Percentiles rank a stretch among this genome's conserved stretches.
Evolutionary conservation across 1,139 yeast species (phyloP).

Genomic region (Diutina scorzettiae): DNA sequence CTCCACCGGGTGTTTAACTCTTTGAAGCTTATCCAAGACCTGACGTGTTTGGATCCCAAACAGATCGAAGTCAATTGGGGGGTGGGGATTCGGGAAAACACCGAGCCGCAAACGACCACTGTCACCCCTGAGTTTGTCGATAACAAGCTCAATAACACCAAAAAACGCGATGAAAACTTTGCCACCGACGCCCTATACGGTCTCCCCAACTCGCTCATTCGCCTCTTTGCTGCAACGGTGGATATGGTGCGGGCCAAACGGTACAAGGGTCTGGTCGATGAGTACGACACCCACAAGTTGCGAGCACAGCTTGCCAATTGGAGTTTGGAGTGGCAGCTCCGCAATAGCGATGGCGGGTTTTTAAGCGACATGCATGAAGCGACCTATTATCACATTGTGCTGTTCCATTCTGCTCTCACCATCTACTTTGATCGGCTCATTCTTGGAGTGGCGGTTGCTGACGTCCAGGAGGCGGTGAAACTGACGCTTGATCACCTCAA

Average conservation of each 20-base stretch:
- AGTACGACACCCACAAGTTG: constrained; percentile 11
- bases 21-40: constrained; percentile 62
- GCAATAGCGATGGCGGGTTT: constrained; percentile 20
- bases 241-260: constrained; percentile 51
- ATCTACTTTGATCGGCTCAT: constrained; percentile 69
- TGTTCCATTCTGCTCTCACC: constrained; percentile 63
- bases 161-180: constrained; percentile 40
- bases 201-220: constrained; percentile 66
- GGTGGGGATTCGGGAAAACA: constrained; percentile 18
- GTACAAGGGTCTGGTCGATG: constrained; percentile 27
- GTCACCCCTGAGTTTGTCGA: constrained; percentile 31
- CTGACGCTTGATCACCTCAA: constrained; percentile 56
- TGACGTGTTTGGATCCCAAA: constrained; percentile 44
- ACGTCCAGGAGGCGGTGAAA: constrained; percentile 47
- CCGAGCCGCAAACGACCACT: constrained; percentile 1
- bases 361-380: constrained; percentile 55
- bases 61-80: constrained; percentile 5
- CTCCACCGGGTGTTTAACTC: constrained; percentile 73
- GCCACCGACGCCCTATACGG: constrained; percentile 81
- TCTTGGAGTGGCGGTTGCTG: constrained; percentile 37
- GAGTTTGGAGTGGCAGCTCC: constrained; percentile 55
- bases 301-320: constrained; percentile 43
- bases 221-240: constrained; percentile 61
- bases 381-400: constrained; percentile 70
- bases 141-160: constrained; percentile 31